Conservation (phyloP, 179 eudicot genomes). For the Nepenthes alata region DNA sequence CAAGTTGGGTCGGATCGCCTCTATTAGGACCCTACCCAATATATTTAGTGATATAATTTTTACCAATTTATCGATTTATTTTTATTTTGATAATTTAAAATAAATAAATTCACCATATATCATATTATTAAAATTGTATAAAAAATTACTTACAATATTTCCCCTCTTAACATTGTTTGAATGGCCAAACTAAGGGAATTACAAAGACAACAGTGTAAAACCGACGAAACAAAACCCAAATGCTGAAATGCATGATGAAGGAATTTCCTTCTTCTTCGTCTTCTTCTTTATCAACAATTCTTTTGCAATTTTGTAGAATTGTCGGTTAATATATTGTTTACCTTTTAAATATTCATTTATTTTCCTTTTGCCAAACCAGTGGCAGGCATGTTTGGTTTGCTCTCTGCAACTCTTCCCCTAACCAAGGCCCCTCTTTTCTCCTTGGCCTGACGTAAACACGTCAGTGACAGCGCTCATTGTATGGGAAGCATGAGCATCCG, state of each 20-base stretch:
- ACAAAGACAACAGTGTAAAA: background rate
- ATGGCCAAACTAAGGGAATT: slow-evolving; percentile 37
- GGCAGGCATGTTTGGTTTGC: slow-evolving; percentile 41
- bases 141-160: no score
- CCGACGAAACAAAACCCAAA: background rate
- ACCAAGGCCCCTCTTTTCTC: slow-evolving; percentile 20
- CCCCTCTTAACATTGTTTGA: slow-evolving; percentile 8
- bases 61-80: background rate
- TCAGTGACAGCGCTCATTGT: slow-evolving; percentile 20
- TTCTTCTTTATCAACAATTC: slow-evolving; percentile 3
- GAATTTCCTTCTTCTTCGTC: slow-evolving; percentile 11
- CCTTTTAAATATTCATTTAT: slow-evolving; percentile 3
- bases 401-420: slow-evolving; percentile 13
- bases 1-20: no score
- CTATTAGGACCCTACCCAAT: no score
- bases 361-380: slow-evolving; percentile 27
- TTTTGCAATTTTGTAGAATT: slow-evolving; percentile 17
- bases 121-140: no score
- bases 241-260: slow-evolving; percentile 37
- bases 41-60: no score
- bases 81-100: background rate
- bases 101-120: background rate
- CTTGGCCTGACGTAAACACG: slow-evolving; percentile 27
- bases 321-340: background rate
- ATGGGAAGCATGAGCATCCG: slow-evolving; percentile 18